Conservation (phyloP, 2,329 filamentous ascomycete genomes). For the Pezicula radicicola region DNA sequence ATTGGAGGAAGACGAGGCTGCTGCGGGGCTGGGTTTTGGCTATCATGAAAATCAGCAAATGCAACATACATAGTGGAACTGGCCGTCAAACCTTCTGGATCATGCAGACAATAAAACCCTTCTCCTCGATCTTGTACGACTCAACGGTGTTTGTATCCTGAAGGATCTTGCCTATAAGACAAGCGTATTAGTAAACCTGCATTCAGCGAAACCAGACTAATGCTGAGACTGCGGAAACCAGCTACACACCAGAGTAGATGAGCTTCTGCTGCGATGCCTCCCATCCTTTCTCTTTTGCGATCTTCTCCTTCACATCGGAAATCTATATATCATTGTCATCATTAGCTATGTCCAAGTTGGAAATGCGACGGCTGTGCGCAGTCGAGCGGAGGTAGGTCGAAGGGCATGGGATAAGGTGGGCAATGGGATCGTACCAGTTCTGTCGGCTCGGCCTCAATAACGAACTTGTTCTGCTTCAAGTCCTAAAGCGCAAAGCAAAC, state of each 20-base stretch:
- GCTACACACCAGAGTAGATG: conserved; percentile 85
- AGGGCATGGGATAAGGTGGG: not conserved
- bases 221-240: not conserved
- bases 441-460: conserved; percentile 88
- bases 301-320: conserved; percentile 87
- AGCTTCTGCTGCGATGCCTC: conserved; percentile 88
- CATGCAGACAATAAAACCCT: conserved; percentile 99
- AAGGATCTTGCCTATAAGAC: conserved; percentile 80
- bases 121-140: conserved; percentile 98
- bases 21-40: conserved; percentile 63
- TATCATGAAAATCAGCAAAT: conserved; percentile 34
- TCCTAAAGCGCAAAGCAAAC: conserved; percentile 56
- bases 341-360: conserved; percentile 2
- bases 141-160: conserved; percentile 97
- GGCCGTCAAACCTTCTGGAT: conserved; percentile 75
- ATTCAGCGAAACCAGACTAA: not conserved
- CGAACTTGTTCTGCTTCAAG: conserved; percentile 98
- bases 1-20: conserved; percentile 50
- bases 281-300: conserved; percentile 90
- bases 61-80: not conserved
- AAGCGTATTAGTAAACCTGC: conserved; percentile 21
- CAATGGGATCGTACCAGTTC: conserved; percentile 67
- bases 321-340: conserved; percentile 54
- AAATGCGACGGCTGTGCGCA: not conserved
- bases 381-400: not conserved